A percentile compares a stretch with the other conserved stretches of the same genome.
Conservation (phyloP, 305 asterid species). For the Solanum hybrid region DNA sequence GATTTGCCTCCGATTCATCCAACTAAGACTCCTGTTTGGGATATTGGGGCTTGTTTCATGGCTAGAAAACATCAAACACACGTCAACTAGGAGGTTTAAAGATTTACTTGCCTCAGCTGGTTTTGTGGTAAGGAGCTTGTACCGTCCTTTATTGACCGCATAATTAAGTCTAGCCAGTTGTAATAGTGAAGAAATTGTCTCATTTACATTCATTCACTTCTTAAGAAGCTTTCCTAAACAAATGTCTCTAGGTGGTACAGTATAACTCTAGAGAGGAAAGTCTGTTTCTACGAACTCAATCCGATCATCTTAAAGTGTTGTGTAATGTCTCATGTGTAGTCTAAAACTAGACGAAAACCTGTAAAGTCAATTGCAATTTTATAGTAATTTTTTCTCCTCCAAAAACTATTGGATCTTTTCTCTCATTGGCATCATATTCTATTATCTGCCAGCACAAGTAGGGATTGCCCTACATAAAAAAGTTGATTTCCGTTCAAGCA, state of each 20-base stretch:
- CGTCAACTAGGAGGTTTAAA: slow-evolving; percentile 20
- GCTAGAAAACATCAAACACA: slow-evolving; percentile 29
- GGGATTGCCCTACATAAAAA: background rate
- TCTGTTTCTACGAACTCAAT: background rate
- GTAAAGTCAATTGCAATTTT: background rate
- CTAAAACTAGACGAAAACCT: background rate
- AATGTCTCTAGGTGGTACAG: background rate
- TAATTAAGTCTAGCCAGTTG: background rate
- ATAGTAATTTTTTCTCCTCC: background rate
- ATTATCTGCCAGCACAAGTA: background rate
- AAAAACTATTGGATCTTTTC: background rate
- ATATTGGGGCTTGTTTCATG: slow-evolving; percentile 39
- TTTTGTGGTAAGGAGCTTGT: slow-evolving; percentile 7
- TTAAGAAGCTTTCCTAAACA: background rate
- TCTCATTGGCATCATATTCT: background rate
- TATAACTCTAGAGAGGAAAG: background rate
- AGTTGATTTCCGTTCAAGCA: background rate
- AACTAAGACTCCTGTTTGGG: slow-evolving; percentile 45
- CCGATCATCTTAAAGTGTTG: background rate
- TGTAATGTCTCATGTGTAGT: background rate
- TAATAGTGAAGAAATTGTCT: background rate
- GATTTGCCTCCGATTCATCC: slow-evolving; percentile 41
- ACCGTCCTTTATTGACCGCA: background rate
- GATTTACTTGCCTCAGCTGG: slow-evolving; percentile 30
- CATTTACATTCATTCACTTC: background rate